Base-by-base conservation (phyloP, 2,329 filamentous ascomycete species). In the Exophiala phaeomuriformis region DNA sequence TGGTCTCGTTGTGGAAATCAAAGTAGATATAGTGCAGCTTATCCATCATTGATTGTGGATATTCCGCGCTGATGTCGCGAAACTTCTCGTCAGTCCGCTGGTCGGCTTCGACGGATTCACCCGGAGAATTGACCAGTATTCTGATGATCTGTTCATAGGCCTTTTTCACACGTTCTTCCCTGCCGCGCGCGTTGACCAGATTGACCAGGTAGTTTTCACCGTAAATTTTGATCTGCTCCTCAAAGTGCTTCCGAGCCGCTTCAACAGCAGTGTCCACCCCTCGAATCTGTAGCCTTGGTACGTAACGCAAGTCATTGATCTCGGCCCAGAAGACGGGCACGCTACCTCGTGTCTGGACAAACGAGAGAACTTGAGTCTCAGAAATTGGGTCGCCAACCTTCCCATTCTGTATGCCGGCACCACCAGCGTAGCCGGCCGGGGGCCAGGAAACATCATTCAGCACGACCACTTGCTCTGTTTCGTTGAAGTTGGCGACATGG, bases 171-270 rank as follows among this genome's bases (percentile, higher is more conserved):
- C 80, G 78, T 70, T 86, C 80, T 73, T 98, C 93, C 52, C 93
- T 83, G 9, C 94, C 94, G 67, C 89, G 94, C 63, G 96, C 89
- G 68, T 98, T 98, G 64, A 98, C 93, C 29, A 98, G 76, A 67
- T 98, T 98, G 69, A 98, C 90, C 53, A 98, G 78, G 72, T 93
- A 97, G 68, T 96, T 96, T 68, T 97, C 93, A 56, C 93, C 93
- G 64, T 98, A 98, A 30, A 95, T 73, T 53, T 81, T 79, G 63
- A 98, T 93, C 71, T 98, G 94, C 72, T 98, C 90, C 49, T 88
- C 80, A 67, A 98, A 96, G 70, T 98, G 93, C 62, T 84, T 85
- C 64, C 81, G 82, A 4, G 93, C 89, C 0, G 93, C 88, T 31
- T 84, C 76, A 0, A 88, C 71, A 1, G 90, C 90, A 2, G 83